Evolutionary conservation across 208 protist species (phyloP), one percentile per base, ranked within the genome.

Genomic region (Wallacemonas sp.): DNA sequence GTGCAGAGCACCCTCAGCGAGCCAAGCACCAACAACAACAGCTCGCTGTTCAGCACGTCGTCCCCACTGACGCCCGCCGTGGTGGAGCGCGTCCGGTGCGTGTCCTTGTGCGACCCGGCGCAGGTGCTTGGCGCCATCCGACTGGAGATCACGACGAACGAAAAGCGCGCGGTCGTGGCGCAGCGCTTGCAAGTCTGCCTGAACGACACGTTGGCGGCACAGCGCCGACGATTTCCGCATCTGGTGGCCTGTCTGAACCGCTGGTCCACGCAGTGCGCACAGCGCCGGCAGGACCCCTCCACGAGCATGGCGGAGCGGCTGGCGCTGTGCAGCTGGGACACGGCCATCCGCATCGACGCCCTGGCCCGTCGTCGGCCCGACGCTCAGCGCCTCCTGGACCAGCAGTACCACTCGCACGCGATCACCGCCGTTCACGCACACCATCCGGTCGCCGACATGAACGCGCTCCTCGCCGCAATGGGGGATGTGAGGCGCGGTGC

Each of bases 121-220:
- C n/a, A 25, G 22, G 45, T 26, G 2, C 14, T 20, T 14, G 65
- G 67, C 7, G 48, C 59, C 26, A 65, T 67, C 26, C 61, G 52
- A 29, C 32, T 86, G 0, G 36, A 70, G 42, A 59, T 86, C 39
- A 73, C 64, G 20, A 71, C 67, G 1, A 86, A 82, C 31, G 76
- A 79, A 57, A 66, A 70, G 22, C 80, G 80, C 28, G 48, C 77
- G 0, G 71, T 57, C 10, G 67, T 87, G 46, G 81, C 74, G 38
- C 62, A 81, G 67, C 70, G 75, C 11, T 45, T 92, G 49, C 74
- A 87, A 49, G 61, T 59, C 50, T 54, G 64, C 55, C 62, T 81
- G 55, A 83, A 81, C 59, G 62, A 50, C 14, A 42, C 64, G 16
- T 54, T 57, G 33, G 57, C 26, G 7, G 67, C 26, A 25, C 70